Conservation (phyloP, 441 rosid species). For the Aquilaria agallochum region DNA sequence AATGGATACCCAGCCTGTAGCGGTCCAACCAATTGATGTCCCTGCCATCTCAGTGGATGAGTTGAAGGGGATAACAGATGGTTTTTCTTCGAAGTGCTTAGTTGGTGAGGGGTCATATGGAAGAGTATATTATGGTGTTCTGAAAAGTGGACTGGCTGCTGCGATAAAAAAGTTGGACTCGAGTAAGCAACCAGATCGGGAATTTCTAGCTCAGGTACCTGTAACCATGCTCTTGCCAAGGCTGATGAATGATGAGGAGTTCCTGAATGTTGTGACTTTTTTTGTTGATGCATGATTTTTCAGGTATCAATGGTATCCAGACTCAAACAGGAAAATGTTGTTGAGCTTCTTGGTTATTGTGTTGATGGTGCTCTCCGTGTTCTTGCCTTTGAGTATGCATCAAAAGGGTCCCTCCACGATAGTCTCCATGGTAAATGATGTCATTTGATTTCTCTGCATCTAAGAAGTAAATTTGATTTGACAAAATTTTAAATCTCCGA, state of each 20-base stretch:
- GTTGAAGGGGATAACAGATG: constrained; percentile 43
- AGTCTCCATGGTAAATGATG: constrained; percentile 48
- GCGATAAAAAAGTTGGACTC: constrained; percentile 67
- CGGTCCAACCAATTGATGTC: constrained; percentile 44
- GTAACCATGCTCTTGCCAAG: not conserved
- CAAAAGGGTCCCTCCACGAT: constrained; percentile 65
- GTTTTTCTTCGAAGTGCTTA: constrained; percentile 47
- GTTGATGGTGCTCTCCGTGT: constrained; percentile 50
- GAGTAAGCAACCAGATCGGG: constrained; percentile 59
- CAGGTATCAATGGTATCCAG: constrained; percentile 65
- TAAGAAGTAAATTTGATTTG: not conserved
- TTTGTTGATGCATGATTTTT: constrained; percentile 12
- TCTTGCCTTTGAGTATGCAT: constrained; percentile 54
- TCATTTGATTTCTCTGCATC: not conserved
- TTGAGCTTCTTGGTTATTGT: constrained; percentile 58
- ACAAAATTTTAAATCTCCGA: not conserved
- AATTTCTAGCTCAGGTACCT: constrained; percentile 50
- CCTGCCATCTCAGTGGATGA: constrained; percentile 43
- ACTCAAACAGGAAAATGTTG: constrained; percentile 53
- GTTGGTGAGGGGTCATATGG: constrained; percentile 65
- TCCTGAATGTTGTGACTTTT: constrained; percentile 1
- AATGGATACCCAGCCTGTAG: constrained; percentile 29
- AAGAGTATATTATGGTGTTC: constrained; percentile 54
- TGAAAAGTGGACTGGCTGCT: constrained; percentile 42
- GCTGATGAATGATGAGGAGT: not conserved